Evolutionary conservation across 1,284 basidiomycete genomes (phyloP).

Genomic region (Tylopilus sp.): DNA sequence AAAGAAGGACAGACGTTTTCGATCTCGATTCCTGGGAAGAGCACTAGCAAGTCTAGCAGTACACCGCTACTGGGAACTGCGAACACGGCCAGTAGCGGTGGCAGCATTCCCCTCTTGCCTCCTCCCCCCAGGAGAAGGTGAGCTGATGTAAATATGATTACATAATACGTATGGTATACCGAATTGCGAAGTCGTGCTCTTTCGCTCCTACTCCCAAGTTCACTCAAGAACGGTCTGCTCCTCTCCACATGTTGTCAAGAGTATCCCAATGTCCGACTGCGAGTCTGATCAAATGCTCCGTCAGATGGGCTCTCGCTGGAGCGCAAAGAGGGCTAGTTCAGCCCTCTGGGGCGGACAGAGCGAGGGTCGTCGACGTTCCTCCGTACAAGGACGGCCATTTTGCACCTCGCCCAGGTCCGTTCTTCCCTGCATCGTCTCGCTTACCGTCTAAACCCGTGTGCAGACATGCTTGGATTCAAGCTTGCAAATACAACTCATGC

Average conservation of each 20-base stretch:
- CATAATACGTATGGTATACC: slow-evolving; percentile 13
- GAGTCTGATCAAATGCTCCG: slow-evolving; percentile 15
- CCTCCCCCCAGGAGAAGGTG: slow-evolving; percentile 59
- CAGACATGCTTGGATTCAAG: slow-evolving; percentile 91
- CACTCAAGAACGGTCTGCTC: no score
- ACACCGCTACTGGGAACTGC: slow-evolving; percentile 36
- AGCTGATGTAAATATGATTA: slow-evolving; percentile 19
- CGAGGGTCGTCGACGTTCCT: slow-evolving; percentile 74
- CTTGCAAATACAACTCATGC: slow-evolving; percentile 68
- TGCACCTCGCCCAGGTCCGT: slow-evolving; percentile 65
- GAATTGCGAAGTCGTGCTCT: slow-evolving; percentile 6
- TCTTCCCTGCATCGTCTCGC: background rate
- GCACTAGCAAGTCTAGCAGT: slow-evolving; percentile 31
- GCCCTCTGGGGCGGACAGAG: slow-evolving; percentile 74
- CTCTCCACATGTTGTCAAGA: slow-evolving; percentile 33
- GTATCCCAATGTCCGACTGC: slow-evolving; percentile 17
- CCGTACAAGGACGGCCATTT: slow-evolving; percentile 71
- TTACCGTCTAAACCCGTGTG: background rate
- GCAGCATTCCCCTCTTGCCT: slow-evolving; percentile 63
- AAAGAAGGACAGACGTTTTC: slow-evolving; percentile 97
- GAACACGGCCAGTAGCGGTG: slow-evolving; percentile 21
- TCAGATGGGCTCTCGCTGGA: slow-evolving; percentile 19
- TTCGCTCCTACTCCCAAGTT: background rate
- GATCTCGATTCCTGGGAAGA: slow-evolving; percentile 81
- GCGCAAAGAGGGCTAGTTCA: slow-evolving; percentile 57